A percentile compares a stretch with the other conserved stretches of the same genome.
These are phyloP conservation scores for Gynochthodes officinalis DNA, from an alignment of 257 asterid genomes.

Conservation along the genomic window DNA sequence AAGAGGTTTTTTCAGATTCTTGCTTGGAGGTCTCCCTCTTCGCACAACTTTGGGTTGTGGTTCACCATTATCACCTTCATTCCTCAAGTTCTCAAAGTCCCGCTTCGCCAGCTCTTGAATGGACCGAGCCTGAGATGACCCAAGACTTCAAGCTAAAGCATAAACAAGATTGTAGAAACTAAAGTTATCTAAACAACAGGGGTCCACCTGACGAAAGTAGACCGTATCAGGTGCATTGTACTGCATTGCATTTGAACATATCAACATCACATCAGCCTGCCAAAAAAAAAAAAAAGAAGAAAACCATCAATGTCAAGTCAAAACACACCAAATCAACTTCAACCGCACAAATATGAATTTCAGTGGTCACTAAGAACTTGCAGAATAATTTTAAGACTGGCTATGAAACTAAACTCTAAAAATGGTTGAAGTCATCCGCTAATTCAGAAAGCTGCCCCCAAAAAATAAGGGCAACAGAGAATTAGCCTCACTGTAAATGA, in stretches of 20 bases:
- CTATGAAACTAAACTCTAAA: not conserved
- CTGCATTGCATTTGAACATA: constrained; percentile 93
- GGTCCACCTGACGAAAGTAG: constrained; percentile 81
- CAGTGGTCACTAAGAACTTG: not conserved
- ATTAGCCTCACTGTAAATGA: not conserved
- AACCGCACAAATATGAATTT: not conserved
- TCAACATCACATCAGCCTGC: constrained; percentile 87
- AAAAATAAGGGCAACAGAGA: not conserved
- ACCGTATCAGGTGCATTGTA: constrained; percentile 81
- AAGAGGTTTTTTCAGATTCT: constrained; percentile 55
- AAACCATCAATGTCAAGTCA: not conserved
- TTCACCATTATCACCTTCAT: constrained; percentile 83
- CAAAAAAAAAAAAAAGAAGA: constrained; percentile 19
- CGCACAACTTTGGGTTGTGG: constrained; percentile 93
- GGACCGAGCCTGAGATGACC: constrained; percentile 64
- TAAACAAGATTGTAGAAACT: constrained; percentile 12
- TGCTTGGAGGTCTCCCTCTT: constrained; percentile 94
- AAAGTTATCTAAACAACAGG: constrained; percentile 4
- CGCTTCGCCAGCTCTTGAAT: constrained; percentile 80
- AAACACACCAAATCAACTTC: not conserved
- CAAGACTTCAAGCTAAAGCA: constrained; percentile 15
- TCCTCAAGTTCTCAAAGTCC: constrained; percentile 81
- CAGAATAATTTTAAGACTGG: not conserved
- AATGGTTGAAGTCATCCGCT: not conserved
- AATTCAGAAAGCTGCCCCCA: not conserved